Evolutionary conservation across 768 basidiomycete genomes (phyloP).

Genomic region (Leccinum subgranulosum): DNA sequence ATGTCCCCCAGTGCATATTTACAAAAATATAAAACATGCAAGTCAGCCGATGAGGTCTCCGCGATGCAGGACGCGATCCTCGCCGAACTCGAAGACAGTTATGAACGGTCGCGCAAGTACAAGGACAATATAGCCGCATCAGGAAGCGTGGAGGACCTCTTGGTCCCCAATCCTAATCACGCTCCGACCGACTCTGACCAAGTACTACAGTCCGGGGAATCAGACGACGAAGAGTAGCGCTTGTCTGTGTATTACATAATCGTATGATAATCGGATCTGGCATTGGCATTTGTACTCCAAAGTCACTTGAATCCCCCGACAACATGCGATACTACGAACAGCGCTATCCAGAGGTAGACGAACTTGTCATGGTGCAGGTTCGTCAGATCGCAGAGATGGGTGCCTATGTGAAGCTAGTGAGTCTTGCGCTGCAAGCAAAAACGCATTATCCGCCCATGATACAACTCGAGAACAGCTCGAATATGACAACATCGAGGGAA

Average conservation of each 20-base stretch:
- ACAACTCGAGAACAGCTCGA: conserved; percentile 61
- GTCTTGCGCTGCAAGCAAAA: conserved; percentile 26
- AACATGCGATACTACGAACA: conserved; percentile 91
- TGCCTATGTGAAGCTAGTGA: conserved; percentile 94
- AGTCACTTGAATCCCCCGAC: background rate
- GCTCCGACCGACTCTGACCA: conserved; percentile 16
- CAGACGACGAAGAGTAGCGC: background rate
- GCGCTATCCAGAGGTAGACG: conserved; percentile 93
- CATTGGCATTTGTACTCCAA: background rate
- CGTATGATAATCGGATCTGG: background rate
- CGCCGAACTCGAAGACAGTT: conserved; percentile 61
- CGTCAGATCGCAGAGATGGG: conserved; percentile 99
- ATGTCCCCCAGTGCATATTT: conserved; percentile 42
- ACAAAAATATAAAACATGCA: conserved; percentile 73
- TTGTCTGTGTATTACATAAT: background rate
- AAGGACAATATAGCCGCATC: conserved; percentile 34
- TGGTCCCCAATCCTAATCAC: conserved; percentile 71
- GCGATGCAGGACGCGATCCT: conserved; percentile 67
- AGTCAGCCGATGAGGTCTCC: conserved; percentile 53
- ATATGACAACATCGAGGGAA: conserved; percentile 98
- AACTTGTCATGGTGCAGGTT: conserved; percentile 99
- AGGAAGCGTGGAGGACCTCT: conserved; percentile 53
- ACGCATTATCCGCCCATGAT: background rate
- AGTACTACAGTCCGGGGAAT: background rate
- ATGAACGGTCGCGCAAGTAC: conserved; percentile 49